A percentile compares a stretch with the other conserved stretches of the same genome.
Conservation (phyloP, 140 eudicot genomes). For the Flaveria floridana region DNA sequence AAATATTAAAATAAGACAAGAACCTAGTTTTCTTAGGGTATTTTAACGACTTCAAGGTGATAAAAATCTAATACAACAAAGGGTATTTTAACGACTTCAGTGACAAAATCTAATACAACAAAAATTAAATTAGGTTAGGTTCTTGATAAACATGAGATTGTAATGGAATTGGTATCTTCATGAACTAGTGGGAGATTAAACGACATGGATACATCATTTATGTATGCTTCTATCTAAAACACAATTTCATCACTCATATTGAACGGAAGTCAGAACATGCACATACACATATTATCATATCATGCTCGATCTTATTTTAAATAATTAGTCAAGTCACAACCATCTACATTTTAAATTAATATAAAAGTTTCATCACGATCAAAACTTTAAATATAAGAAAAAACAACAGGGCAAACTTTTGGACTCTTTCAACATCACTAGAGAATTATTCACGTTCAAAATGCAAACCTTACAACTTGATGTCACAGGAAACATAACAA, state of each 20-base stretch:
- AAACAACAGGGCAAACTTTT: background rate
- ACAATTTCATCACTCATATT: too few relatives aligned
- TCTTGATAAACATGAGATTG: background rate
- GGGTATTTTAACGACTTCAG: too few relatives aligned
- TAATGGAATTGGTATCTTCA: background rate
- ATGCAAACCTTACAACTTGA: conserved; percentile 21
- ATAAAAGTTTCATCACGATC: background rate
- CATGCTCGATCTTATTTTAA: background rate
- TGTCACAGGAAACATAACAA: background rate
- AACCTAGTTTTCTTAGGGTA: background rate
- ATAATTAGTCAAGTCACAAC: background rate
- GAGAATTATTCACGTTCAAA: conserved; percentile 21
- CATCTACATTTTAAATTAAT: background rate
- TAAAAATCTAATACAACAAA: too few relatives aligned
- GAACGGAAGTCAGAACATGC: background rate
- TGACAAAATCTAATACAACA: background rate
- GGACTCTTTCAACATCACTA: conserved; percentile 15
- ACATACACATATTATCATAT: too few relatives aligned
- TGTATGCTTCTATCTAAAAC: too few relatives aligned
- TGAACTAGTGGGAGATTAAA: background rate
- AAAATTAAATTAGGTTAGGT: background rate
- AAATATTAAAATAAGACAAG: background rate
- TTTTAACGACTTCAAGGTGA: background rate
- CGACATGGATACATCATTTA: too few relatives aligned
- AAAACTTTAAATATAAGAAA: background rate